Percentiles rank a stretch among this genome's conserved stretches.
Conservation (phyloP, 2,329 filamentous ascomycete genomes). For the Aspergillus caelatus region DNA sequence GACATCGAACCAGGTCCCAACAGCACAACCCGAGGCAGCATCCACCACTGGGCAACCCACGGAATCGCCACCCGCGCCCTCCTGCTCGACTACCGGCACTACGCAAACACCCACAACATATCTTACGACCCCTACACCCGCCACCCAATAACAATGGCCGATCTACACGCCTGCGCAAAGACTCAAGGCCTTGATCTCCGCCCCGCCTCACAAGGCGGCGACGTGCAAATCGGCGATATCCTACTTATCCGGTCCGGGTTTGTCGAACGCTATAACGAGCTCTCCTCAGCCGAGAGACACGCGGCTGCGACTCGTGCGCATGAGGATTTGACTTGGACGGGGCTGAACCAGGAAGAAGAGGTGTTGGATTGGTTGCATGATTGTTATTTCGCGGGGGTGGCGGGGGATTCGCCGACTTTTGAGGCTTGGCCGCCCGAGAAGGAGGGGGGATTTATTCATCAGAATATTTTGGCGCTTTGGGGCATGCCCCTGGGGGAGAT, state of each 20-base stretch:
- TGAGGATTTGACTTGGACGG: conserved; percentile 50
- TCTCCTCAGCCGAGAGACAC: conserved; percentile 37
- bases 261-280: conserved; percentile 59
- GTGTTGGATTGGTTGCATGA: conserved; percentile 70
- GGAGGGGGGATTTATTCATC: conserved; percentile 38
- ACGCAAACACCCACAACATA: conserved; percentile 54
- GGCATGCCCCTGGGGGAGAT: conserved; percentile 50
- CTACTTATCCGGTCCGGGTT: conserved; percentile 67
- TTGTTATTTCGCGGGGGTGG: conserved; percentile 67
- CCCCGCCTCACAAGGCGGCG: conserved; percentile 55
- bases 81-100: conserved; percentile 48
- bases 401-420: conserved; percentile 65
- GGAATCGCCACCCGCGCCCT: conserved; percentile 48
- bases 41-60: conserved; percentile 46
- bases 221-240: conserved; percentile 65
- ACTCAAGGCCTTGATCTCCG: conserved; percentile 65
- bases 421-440: conserved; percentile 62
- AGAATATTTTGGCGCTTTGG: conserved; percentile 48
- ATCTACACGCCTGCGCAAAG: conserved; percentile 61
- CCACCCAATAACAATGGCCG: conserved; percentile 56
- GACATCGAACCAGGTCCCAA: conserved; percentile 36
- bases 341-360: conserved; percentile 56
- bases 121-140: conserved; percentile 56
- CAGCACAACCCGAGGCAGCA: conserved; percentile 44
- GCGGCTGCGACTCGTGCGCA: conserved; percentile 37